phyloP scores from a whole-genome alignment of 2,329 filamentous ascomycete genomes.

The Pezicula neosporulosa region DNA sequence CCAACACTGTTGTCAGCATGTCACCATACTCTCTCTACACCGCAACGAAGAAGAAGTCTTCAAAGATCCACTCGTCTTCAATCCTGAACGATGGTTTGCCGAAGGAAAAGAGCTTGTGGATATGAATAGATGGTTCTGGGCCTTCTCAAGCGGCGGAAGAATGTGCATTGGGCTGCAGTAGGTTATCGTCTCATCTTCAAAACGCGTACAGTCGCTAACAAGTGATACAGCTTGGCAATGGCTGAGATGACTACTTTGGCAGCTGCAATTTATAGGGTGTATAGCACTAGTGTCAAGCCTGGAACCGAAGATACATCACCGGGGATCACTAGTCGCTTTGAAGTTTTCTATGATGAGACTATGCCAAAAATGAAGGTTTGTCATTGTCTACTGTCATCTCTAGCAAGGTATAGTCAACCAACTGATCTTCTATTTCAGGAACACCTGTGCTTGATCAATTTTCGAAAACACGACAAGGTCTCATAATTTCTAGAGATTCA shows the following conservation, averaged over 20 bases:
- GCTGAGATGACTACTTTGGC: conserved; percentile 46
- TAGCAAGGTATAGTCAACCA: background rate
- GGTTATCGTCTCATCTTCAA: background rate
- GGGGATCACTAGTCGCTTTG: conserved; percentile 37
- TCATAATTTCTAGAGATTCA: background rate
- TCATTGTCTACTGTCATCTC: background rate
- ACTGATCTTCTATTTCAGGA: conserved; percentile 5
- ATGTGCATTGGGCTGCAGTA: conserved; percentile 57
- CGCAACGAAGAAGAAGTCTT: conserved; percentile 45
- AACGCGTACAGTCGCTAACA: background rate
- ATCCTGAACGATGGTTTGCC: conserved; percentile 47
- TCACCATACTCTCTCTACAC: conserved; percentile 50
- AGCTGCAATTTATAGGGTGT: conserved; percentile 40
- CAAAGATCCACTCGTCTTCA: conserved; percentile 42
- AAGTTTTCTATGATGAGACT: conserved; percentile 35
- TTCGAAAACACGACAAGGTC: conserved; percentile 1
- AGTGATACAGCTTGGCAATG: conserved; percentile 37
- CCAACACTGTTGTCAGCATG: conserved; percentile 46
- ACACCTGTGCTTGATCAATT: conserved; percentile 15
- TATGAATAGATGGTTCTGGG: conserved; percentile 52
- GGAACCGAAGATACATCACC: conserved; percentile 31
- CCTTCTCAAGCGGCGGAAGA: conserved; percentile 63
- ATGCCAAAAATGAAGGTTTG: conserved; percentile 12
- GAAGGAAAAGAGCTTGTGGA: conserved; percentile 28
- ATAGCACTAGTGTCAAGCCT: conserved; percentile 30